Evolutionary conservation across 192 early-diverging fungal species (phyloP), one percentile per base, ranked within the genome.

Genomic region (Linnemannia zychae): DNA sequence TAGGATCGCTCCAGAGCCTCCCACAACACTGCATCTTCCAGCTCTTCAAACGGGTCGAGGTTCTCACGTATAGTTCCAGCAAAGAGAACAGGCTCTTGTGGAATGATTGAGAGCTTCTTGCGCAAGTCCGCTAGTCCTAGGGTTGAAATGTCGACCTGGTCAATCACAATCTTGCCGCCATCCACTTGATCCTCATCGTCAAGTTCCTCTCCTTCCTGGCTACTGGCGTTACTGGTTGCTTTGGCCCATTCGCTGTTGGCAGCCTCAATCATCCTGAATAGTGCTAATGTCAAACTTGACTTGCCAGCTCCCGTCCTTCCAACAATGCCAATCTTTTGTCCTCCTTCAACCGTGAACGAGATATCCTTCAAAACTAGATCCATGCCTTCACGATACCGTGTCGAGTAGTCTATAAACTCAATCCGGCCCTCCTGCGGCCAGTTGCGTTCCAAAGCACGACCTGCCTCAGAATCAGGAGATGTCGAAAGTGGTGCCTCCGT

Each of bases 281-380:
- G 53, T 15, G 88, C 86, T 50, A 88, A 63, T 17, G 90, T 87
- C 70, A 97, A 78, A n/a, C 87, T 84, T 31, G 84, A 87, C 52
- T 91, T 89, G 46, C 88, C 90, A 16, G 87, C 81, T 0, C 88
- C 88, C 5, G 90, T 91, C 6, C 90, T 80, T 60, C 97, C 97
- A 33, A 97, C 96, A 16, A 99, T 93, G 15, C 96, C 98, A 81
- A 99, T 94, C 78, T 95, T 96, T 79, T 90, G 86, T 52, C 82
- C 82, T 22, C 91, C 84, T 0, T 84, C 78, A 46, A 96, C 93
- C 0, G 33, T 36, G 57, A 97, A 92, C 17, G 91, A 91, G 31
- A 99, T 81, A 33, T 87, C 79, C 71, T 92, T 95, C 24, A 99
- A 87, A 1, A 98, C 97, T 4, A 92, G 92, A 52, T 91, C 89